These are phyloP conservation scores for Venturia carpophila DNA, from an alignment of 2,329 filamentous ascomycete genomes.

Conservation along the genomic window DNA sequence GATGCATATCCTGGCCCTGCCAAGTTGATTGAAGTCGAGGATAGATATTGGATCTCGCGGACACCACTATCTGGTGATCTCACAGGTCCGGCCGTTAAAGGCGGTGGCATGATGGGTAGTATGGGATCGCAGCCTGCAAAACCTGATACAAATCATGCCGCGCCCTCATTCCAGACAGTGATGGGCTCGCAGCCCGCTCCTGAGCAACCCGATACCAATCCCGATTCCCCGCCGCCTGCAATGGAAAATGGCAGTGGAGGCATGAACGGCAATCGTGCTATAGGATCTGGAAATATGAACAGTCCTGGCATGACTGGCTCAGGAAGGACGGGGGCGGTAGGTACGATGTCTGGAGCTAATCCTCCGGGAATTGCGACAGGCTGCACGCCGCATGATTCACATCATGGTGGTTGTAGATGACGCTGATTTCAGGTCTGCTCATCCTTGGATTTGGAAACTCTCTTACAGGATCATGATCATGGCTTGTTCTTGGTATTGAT, in stretches of 20 bases:
- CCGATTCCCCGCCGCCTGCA: not conserved
- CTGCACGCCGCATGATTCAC: not conserved
- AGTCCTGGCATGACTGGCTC: not conserved
- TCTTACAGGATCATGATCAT: not conserved
- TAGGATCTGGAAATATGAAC: not conserved
- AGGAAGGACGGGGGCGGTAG: not conserved
- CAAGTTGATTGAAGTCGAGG: constrained; percentile 5
- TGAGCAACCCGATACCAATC: no score
- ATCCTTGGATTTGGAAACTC: not conserved
- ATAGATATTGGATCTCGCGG: constrained; percentile 9
- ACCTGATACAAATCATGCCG: not conserved
- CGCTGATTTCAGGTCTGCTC: not conserved
- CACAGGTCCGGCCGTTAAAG: not conserved
- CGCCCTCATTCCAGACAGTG: not conserved
- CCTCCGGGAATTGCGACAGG: not conserved
- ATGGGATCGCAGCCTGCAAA: not conserved
- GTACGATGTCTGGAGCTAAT: not conserved
- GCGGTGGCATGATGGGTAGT: not conserved
- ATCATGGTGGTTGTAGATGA: not conserved
- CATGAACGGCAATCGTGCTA: not conserved
- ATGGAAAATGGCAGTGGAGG: not conserved
- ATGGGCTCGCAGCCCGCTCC: no score
- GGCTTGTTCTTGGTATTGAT: not conserved
- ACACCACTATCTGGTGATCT: not conserved
- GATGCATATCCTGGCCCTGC: constrained; percentile 14